Base-by-base conservation (phyloP, 495 filamentous ascomycete genomes). In the Aspergillus heteromorphus region DNA sequence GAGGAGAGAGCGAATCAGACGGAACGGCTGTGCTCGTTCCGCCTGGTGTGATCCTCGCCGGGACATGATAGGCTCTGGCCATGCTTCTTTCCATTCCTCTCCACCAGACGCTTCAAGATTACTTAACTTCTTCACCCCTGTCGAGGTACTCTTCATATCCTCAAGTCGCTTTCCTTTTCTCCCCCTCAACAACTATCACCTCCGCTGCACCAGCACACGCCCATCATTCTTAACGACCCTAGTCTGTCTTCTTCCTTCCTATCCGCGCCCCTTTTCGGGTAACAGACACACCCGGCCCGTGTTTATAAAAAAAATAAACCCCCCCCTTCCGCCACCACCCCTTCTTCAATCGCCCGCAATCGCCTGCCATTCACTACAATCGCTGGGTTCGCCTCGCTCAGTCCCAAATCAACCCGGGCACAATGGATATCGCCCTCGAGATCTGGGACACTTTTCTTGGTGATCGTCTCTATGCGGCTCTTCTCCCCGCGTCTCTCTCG, bases 361-460 rank as follows among this genome's bases (percentile, higher is more conserved):
- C 16, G 25, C 42, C 36, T 13, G 23, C 13, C 6, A 40, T 19
- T 49, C 36, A n/a, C n/a, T n/a, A 7, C 6, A 9, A 36, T 56
- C 17, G 16, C 29, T 45, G 16, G 6, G 38, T 10, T 27, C 27
- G 11, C 38, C 19, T 36, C 20, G 29, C 25, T 17, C 49, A 14
- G 11, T 23, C 40, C 36, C 6, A 16, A 20, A 23, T 16, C 16
- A 17, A 50, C n/a, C 31, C 31, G 43, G 51, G 14, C 45, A 55
- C 71, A 58, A 97, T 97, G 92, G 92, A 97, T 82, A 82, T 95
- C 74, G 81, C 91, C 27, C 84, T 97, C 56, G 89, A 96, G 70
- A 49, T 91, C 60, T 82, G 80, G 71, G 93, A 97, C 72, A 91
- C 84, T 70, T 88, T 87, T 70, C 61, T 92, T 57, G 87, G 85